These are phyloP conservation scores for Cytidiella melzeri DNA, from an alignment of 768 basidiomycete species.

Conservation along the genomic window DNA sequence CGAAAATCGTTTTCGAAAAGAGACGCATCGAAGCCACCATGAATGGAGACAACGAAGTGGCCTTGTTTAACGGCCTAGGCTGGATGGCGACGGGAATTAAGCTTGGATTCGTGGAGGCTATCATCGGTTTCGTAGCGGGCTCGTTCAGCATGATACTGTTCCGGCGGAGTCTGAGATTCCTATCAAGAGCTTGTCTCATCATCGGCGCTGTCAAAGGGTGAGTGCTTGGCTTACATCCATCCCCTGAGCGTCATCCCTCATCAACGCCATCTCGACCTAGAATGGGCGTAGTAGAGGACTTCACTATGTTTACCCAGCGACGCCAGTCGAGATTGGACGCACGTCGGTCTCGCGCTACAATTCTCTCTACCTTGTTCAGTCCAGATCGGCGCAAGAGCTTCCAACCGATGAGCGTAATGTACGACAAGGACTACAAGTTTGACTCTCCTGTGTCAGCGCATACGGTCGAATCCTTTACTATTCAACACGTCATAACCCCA, in stretches of 20 bases:
- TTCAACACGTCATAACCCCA: neutral
- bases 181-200: conserved; percentile 48
- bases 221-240: conserved; percentile 15
- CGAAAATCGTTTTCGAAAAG: conserved; percentile 43
- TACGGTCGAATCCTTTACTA: neutral
- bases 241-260: neutral
- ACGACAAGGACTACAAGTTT: neutral
- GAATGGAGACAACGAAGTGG: conserved; percentile 32
- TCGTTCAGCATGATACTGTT: conserved; percentile 48
- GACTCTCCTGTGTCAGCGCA: neutral
- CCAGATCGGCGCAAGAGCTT: neutral
- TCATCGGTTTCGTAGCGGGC: conserved; percentile 53
- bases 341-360: neutral
- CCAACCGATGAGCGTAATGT: neutral
- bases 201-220: conserved; percentile 68
- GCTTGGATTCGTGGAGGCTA: conserved; percentile 58
- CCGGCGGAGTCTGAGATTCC: conserved; percentile 51
- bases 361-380: neutral
- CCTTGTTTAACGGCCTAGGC: conserved; percentile 50
- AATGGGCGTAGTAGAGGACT: conserved; percentile 49
- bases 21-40: conserved; percentile 43
- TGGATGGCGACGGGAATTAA: conserved; percentile 62
- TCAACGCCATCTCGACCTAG: conserved; percentile 24
- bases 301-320: conserved; percentile 23
- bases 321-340: neutral